Base-by-base conservation (phyloP, 2,329 filamentous ascomycete genomes). In the Lecanosticta acicola region DNA sequence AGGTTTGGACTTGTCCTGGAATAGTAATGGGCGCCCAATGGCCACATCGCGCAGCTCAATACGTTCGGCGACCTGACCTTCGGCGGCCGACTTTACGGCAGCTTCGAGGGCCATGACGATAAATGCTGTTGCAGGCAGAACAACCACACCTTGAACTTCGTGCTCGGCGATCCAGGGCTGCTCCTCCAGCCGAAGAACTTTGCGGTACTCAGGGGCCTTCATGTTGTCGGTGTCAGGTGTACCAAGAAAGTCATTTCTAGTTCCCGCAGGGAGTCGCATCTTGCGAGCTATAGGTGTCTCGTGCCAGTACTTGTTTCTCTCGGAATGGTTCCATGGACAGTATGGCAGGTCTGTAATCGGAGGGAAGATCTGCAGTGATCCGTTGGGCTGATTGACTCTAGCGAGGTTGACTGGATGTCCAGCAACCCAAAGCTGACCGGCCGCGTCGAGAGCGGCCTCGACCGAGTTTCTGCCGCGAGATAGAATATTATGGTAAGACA, bases 41-140 rank as follows among this genome's bases (percentile, higher is more conserved):
- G 32, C n/a, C 13, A 80, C 68, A 37, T 73, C 55, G 7, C 59
- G 65, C 14, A 78, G 66, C 45, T 75, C 68, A 39, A 71, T 73
- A 0, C 69, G 71, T 24, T 39, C 39, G 14, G 45, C 14, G 14
- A 24, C 32, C 19, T 32, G 34, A 16, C 45, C 26, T 10, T 24
- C 32, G 18, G 41, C 33, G 20, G 41, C 41, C 18, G 50, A 17
- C 26, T 50, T 38, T 33, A 26, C 21, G 10, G 46, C 49, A 14
- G 53, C 55, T 38, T 58, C 55, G 10, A 56, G 29, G 11, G 54
- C 55, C 46, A 51, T 49, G 18, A 39, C 41, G 3, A 56, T 10
- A 21, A 51, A 46, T 8, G 44, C 55, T 16, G 50, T 51, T 2
- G 35, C 53, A 11, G 55, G 55, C 24, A 46, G 51, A 10, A 56